Conservation (phyloP, 257 asterid species). For the Nicotiana tomentosiformis region DNA sequence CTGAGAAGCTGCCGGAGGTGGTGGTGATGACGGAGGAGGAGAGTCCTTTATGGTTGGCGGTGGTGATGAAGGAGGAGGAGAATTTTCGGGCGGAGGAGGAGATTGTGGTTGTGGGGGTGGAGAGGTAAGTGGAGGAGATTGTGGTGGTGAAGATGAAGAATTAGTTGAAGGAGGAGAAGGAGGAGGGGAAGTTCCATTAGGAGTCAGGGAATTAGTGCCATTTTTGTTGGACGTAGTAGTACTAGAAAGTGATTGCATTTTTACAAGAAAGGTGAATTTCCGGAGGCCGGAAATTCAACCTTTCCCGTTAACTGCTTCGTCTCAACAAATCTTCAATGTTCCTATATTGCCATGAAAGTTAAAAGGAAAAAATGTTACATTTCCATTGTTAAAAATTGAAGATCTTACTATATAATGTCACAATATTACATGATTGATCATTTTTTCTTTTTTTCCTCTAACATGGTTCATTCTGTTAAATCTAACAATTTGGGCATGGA, state of each 20-base stretch:
- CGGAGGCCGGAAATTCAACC: slow-evolving; percentile 25
- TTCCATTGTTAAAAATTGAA: not conserved
- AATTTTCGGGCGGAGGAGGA: not conserved
- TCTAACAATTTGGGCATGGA: not conserved
- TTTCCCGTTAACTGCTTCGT: slow-evolving; percentile 16
- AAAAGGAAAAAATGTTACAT: not conserved
- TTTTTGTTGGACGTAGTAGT: slow-evolving; percentile 6
- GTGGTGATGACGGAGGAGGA: slow-evolving; percentile 2
- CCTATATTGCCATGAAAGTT: slow-evolving; percentile 11
- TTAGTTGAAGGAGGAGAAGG: slow-evolving; percentile 10
- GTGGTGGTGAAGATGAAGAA: slow-evolving; percentile 9
- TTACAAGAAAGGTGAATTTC: slow-evolving; percentile 13
- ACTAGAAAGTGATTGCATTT: slow-evolving; percentile 6
- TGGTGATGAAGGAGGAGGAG: slow-evolving; percentile 19
- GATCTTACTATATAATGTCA: not conserved
- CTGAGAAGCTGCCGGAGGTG: slow-evolving; percentile 9
- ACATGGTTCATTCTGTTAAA: not conserved
- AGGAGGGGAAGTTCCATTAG: slow-evolving; percentile 10
- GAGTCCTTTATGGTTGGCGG: slow-evolving; percentile 2
- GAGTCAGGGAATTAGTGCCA: not conserved
- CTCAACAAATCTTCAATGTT: slow-evolving; percentile 14
- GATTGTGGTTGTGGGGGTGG: slow-evolving; percentile 12
- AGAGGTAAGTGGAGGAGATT: slow-evolving; percentile 8
- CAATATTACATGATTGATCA: not conserved
- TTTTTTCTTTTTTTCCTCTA: not conserved